Evolutionary conservation across 2,329 filamentous ascomycete species (phyloP).

Genomic region (Fusarium verticillioides): DNA sequence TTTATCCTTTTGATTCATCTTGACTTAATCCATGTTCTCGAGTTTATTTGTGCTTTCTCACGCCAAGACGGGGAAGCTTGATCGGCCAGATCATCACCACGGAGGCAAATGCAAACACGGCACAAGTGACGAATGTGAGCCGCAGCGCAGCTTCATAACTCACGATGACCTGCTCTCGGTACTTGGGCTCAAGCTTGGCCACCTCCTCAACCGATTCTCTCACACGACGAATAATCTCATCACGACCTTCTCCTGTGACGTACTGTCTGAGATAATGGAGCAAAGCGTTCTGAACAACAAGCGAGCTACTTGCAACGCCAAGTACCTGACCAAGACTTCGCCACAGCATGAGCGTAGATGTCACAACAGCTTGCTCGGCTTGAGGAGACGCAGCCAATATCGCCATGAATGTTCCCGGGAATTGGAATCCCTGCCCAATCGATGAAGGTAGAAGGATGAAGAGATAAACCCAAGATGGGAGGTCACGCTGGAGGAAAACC

Average conservation of each 20-base stretch:
- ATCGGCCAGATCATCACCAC: conserved; percentile 61
- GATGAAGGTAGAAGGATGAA: conserved; percentile 66
- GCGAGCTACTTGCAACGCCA: conserved; percentile 76
- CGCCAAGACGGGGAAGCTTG: conserved; percentile 63
- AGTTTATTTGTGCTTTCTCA: conserved; percentile 47
- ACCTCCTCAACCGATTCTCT: conserved; percentile 67
- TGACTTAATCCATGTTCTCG: background rate
- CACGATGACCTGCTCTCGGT: conserved; percentile 64
- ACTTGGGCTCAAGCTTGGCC: conserved; percentile 54
- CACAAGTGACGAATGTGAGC: conserved; percentile 58
- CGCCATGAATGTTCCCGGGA: conserved; percentile 72
- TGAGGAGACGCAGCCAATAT: conserved; percentile 70
- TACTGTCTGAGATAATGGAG: conserved; percentile 66
- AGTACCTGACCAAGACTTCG: conserved; percentile 77
- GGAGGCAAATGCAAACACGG: conserved; percentile 60
- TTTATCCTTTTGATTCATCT: background rate
- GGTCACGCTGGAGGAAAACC: conserved; percentile 59
- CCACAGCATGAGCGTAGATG: conserved; percentile 77
- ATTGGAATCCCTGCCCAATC: conserved; percentile 71
- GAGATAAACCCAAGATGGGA: conserved; percentile 65
- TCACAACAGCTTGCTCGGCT: conserved; percentile 73
- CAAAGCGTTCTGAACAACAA: conserved; percentile 79
- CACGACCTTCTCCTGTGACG: conserved; percentile 69
- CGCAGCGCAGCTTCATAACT: conserved; percentile 65
- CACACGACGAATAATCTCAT: conserved; percentile 63